These are phyloP conservation scores for Hyparrhenia diplandra DNA, from an alignment of 176 grass and related monocot genomes.

Conservation along the genomic window DNA sequence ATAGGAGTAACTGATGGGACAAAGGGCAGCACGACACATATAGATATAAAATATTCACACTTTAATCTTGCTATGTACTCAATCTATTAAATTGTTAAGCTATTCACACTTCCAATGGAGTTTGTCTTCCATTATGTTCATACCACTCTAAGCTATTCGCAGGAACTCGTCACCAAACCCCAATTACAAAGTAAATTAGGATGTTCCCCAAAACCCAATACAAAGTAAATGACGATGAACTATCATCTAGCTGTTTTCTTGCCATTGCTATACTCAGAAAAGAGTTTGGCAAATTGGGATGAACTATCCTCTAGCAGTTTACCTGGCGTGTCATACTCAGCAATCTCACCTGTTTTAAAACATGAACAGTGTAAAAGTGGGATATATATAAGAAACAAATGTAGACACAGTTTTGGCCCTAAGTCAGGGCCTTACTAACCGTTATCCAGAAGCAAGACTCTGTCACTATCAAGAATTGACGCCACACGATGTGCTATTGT, in stretches of 20 bases:
- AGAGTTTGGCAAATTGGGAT: not conserved
- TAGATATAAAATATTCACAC: too few relatives aligned
- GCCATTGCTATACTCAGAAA: not conserved
- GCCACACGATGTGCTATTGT: slow-evolving; percentile 18
- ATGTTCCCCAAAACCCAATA: too few relatives aligned
- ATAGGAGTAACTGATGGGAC: too few relatives aligned
- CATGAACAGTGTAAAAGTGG: not conserved
- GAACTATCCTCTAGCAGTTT: not conserved
- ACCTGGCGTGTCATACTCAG: not conserved
- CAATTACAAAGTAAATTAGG: too few relatives aligned
- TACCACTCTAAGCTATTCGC: too few relatives aligned
- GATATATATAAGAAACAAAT: not conserved
- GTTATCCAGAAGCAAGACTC: slow-evolving; percentile 21
- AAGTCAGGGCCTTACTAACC: not conserved
- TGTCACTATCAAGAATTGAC: slow-evolving; percentile 27
- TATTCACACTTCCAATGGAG: too few relatives aligned
- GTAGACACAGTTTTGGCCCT: not conserved
- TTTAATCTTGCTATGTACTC: too few relatives aligned
- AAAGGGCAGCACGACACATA: too few relatives aligned
- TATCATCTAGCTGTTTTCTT: not conserved
- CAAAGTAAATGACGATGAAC: too few relatives aligned
- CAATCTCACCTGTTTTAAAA: not conserved
- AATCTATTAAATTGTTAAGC: too few relatives aligned
- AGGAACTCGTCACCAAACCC: too few relatives aligned
- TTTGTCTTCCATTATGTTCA: too few relatives aligned